Conservation (phyloP, 495 filamentous ascomycete species). For the Chaetomidium leptoderma region DNA sequence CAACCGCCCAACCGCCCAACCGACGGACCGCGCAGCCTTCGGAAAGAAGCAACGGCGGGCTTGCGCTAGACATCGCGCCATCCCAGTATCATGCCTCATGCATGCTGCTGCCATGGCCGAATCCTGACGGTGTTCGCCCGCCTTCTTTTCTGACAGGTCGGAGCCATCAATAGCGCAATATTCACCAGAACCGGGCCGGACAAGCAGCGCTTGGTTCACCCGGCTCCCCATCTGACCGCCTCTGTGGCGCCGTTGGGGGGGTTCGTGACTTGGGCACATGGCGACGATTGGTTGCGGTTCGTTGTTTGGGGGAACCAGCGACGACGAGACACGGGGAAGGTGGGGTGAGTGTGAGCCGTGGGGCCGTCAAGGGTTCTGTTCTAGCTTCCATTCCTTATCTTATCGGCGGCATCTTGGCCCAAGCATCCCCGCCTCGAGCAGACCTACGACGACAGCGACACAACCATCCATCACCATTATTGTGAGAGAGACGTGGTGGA, state of each 20-base stretch:
- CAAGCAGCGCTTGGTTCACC: conserved; percentile 13
- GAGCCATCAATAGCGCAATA: not conserved
- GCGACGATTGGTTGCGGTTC: conserved; percentile 21
- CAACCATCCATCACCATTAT: too few relatives aligned
- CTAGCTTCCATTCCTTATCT: not conserved
- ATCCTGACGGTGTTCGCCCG: too few relatives aligned
- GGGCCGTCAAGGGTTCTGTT: not conserved
- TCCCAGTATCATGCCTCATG: too few relatives aligned
- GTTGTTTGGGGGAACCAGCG: not conserved
- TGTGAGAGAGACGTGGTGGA: too few relatives aligned
- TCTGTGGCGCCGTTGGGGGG: conserved; percentile 19
- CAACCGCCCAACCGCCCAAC: too few relatives aligned
- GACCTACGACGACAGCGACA: too few relatives aligned
- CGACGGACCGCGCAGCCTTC: too few relatives aligned
- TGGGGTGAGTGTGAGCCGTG: not conserved
- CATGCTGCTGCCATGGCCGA: too few relatives aligned
- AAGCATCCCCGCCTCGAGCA: too few relatives aligned
- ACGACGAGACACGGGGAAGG: conserved; percentile 2
- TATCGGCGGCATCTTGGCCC: not conserved
- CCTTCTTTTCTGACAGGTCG: too few relatives aligned
- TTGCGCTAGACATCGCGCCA: too few relatives aligned
- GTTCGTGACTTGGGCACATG: conserved; percentile 19
- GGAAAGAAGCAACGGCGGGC: too few relatives aligned
- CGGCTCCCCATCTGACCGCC: conserved; percentile 23
- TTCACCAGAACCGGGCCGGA: conserved; percentile 5